A percentile compares a stretch with the other conserved stretches of the same genome.
These are phyloP conservation scores for Cordyceps militaris DNA, from an alignment of 2,329 filamentous ascomycete species.

Conservation along the genomic window DNA sequence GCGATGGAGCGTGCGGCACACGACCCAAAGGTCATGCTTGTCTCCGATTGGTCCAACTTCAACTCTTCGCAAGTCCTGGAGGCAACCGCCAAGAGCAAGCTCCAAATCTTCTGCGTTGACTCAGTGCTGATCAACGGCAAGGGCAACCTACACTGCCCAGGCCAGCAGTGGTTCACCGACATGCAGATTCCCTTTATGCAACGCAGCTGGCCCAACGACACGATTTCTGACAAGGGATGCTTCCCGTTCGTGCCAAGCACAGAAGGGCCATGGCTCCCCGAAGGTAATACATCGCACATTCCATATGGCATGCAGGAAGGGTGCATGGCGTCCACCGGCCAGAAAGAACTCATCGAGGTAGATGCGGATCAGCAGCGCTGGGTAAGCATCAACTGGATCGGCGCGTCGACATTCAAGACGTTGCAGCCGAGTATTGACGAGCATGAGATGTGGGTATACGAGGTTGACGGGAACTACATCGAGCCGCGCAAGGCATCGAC, in stretches of 20 bases:
- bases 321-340: background rate
- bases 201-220: background rate
- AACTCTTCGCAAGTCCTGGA: background rate
- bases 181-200: background rate
- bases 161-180: background rate
- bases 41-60: background rate
- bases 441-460: background rate
- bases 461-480: background rate
- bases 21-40: background rate
- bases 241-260: background rate
- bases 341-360: background rate
- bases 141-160: background rate
- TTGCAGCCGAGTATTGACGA: background rate
- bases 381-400: background rate
- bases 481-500: background rate
- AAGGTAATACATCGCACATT: background rate
- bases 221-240: background rate
- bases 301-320: background rate
- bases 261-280: background rate
- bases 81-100: background rate
- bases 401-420: background rate
- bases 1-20: background rate
- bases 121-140: background rate
- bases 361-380: background rate
- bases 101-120: background rate